Evolutionary conservation across 2,329 filamentous ascomycete genomes (phyloP), one percentile per base, ranked within the genome.

Genomic region (Ophiostoma perfectum): DNA sequence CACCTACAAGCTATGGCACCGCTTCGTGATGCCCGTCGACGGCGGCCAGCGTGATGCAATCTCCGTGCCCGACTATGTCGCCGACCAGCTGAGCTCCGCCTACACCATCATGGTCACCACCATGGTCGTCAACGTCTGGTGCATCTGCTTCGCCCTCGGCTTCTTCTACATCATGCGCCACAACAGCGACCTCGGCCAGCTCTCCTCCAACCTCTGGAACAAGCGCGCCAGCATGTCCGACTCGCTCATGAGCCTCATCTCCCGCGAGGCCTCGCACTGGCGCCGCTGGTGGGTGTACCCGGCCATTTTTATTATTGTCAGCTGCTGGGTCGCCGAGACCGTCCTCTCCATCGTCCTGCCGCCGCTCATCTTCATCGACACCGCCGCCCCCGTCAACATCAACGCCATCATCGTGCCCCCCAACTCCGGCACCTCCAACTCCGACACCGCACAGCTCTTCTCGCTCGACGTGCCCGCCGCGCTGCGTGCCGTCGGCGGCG

Each of bases 401-500:
- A 16, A 69, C 38, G 63, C 70, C 64, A 69, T 70, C 27, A 45
- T 70, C 11, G 70, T 70, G n/a, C 70, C 70, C 39, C 70, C 70
- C 39, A 69, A 68, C 68, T 64, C 63, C 16, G 69, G 67, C 64
- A 68, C 65, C 3, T 58, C 65, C 44, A 63, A 63, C 68, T 68
- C 70, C 41, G 67, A 39, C n/a, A 66, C 67, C 3, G 70, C 70
- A 6, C 67, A 68, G 64, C 68, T 70, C 44, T 70, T 70, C 64
- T 67, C 70, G n/a, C 70, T 69, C 55, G 70, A 70, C 41, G 71
- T 70, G 47, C 69, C 70, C 73, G 96, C 92, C 5, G 94, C 93
- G 78, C 97, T 97, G 70, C 95, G 89, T 39, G 88, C 88, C 9
- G 91, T 90, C 70, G 94, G 90, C 65, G 98, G 86, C 63, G 89